Conservation (phyloP, 148 eudicot genomes). For the Vaccinium macrocarpon region DNA sequence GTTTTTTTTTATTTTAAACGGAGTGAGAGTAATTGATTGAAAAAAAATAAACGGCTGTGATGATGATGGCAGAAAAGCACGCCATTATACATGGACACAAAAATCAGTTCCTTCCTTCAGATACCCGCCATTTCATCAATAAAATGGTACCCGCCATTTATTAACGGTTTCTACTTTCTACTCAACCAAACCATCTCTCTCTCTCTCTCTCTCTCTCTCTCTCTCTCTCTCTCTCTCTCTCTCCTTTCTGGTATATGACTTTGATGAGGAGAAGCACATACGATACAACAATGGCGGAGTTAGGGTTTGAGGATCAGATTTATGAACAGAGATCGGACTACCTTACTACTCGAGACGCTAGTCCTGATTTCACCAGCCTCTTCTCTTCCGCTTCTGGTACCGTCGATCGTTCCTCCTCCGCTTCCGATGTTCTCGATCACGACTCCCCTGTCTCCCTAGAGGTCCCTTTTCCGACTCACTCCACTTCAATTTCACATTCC, state of each 20-base stretch:
- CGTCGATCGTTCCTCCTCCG: conserved; percentile 64
- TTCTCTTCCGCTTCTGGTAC: conserved; percentile 74
- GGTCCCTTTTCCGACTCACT: conserved; percentile 18
- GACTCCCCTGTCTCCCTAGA: conserved; percentile 41
- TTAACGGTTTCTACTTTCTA: neutral
- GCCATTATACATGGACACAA: neutral
- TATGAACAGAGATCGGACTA: conserved; percentile 16
- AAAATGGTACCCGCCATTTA: neutral
- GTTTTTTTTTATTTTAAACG: too few relatives aligned
- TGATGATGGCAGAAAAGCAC: neutral
- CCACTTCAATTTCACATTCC: neutral
- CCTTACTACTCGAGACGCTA: conserved; percentile 35
- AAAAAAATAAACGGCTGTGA: too few relatives aligned
- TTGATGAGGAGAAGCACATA: conserved; percentile 7
- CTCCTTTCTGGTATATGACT: neutral
- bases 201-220: conserved; percentile 3
- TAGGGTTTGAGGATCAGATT: conserved; percentile 20
- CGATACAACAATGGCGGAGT: conserved; percentile 42
- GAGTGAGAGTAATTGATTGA: too few relatives aligned
- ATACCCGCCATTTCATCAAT: neutral
- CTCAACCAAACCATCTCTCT: neutral
- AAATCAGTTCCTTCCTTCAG: neutral
- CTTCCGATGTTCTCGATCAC: conserved; percentile 57
- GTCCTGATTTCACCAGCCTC: conserved; percentile 63
- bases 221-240: conserved; percentile 1